Conservation (phyloP, 2,329 filamentous ascomycete genomes). For the Trichoderma semiorbis region DNA sequence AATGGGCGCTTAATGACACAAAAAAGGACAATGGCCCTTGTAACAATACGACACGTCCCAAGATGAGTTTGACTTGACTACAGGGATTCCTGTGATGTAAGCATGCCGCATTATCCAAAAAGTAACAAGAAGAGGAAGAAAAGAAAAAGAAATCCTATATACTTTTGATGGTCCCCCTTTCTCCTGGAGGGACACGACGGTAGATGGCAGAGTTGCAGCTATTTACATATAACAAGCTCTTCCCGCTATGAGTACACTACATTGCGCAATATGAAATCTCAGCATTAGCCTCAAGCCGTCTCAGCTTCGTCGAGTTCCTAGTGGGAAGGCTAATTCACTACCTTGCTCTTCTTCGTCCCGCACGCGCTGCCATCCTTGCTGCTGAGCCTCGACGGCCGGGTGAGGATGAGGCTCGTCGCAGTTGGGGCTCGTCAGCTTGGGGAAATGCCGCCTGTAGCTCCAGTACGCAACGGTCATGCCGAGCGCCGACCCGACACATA, state of each 20-base stretch:
- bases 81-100: background rate
- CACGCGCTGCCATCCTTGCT: constrained; percentile 41
- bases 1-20: constrained; percentile 19
- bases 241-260: background rate
- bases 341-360: constrained; percentile 54
- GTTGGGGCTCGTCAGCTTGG: constrained; percentile 46
- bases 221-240: background rate
- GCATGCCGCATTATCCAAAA: background rate
- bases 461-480: constrained; percentile 61
- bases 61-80: background rate
- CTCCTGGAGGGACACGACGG: background rate
- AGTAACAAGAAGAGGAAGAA: background rate
- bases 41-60: constrained; percentile 22
- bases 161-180: background rate
- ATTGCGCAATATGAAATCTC: background rate
- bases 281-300: background rate
- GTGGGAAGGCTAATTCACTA: constrained; percentile 31
- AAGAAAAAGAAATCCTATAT: background rate
- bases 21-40: constrained; percentile 12
- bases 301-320: constrained; percentile 7
- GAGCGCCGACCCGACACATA: constrained; percentile 57
- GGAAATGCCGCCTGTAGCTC: constrained; percentile 65
- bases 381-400: constrained; percentile 36
- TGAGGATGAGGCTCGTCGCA: constrained; percentile 58
- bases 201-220: background rate